Base-by-base conservation (phyloP, 192 early-diverging fungal genomes). In the Umbelopsis sp. region DNA sequence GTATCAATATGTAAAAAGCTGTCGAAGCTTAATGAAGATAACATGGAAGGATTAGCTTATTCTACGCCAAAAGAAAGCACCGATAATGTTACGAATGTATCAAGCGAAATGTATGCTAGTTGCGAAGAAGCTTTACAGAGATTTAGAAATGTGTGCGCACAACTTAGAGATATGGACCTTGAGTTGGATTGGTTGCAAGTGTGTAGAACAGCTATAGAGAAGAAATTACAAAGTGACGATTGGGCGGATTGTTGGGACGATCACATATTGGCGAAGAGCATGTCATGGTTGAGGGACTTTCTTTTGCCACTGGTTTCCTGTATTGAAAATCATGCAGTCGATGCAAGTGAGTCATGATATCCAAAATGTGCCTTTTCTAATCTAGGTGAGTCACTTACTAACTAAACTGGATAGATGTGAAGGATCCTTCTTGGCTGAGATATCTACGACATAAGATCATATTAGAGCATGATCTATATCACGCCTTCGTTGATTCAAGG, bases 231-330 rank as follows among this genome's bases (percentile, higher is more conserved):
- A 35, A 35, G 16, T 7, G 55, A 61, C 4, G 55, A 61, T 18
- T 61, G 55, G 55, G 55, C 25, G n/a, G 55, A 61, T 16, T 61
- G 55, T n/a, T 61, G 55, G 55, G 55, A 61, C 30, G 55, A 61
- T 8, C 21, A 35, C 30, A 61, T 61, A 25, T 35, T 61, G 55
- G 33, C 27, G 4, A 61, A 61, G 33, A 18, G 55, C 33, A 15
- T 61, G 4, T 61, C 55, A 13, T 61, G 55, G 55, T 4, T 61
- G 4, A 61, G 55, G 18, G 55, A 61, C 1, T 61, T 35, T n/a
- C 11, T 61, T 12, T 25, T 61, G 30, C 55, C 55, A 4, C 55
- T 61, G 3, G 55, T 61, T 7, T 61, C 55, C 33, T 61, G 55
- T n/a, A 61, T 61, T 12, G 55, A 61, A 35, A 61, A 61, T 12